Evolutionary conservation across 805 yeast species (phyloP), one percentile per base, ranked within the genome.

Genomic region (Lipomyces mesembrius): DNA sequence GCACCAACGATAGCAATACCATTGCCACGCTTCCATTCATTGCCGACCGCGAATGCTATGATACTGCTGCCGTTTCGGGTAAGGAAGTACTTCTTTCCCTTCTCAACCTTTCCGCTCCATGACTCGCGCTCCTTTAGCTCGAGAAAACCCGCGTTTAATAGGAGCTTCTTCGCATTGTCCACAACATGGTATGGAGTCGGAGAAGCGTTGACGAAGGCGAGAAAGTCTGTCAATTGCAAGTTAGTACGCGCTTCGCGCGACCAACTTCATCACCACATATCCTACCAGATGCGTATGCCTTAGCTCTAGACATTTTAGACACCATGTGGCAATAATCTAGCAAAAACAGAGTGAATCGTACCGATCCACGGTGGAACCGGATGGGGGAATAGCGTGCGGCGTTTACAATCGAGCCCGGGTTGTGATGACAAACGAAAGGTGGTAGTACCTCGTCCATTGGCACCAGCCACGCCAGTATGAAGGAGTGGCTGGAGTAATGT

Each of bases 181-280:
- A 93, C 97, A 0, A 92, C 97, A 78, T 95, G 98, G 77, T 92
- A 94, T 0, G 98, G 98, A 0, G 98, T 88, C 20, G 97, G 98
- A 0, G 97, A 89, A 2, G 83, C 82, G 79, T 92, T 92, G 68
- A 95, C 88, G 75, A 89, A 94, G 56, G 85, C 82, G 59, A 93
- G 81, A 74, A 93, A 91, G 59, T 88, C 91, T 69, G 51, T 27
- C 25, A 20, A 27, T 57, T 22, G 14, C 17, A 2, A 3, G 59
- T 60, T 27, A 39, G 61, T 20, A 32, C 29, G 43, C 51, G 58
- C 32, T 22, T 12, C 20, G 12, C n/a, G 46, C 63, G 20, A n/a
- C 22, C 12, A n/a, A 53, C n/a, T 1, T 22, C 53, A 37, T 20
- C 22, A 57, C 2, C 9, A n/a, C 14, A 17, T 14, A 3, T 59